These are phyloP conservation scores for Fusarium kyushuense DNA, from an alignment of 2,329 filamentous ascomycete genomes.

Conservation along the genomic window DNA sequence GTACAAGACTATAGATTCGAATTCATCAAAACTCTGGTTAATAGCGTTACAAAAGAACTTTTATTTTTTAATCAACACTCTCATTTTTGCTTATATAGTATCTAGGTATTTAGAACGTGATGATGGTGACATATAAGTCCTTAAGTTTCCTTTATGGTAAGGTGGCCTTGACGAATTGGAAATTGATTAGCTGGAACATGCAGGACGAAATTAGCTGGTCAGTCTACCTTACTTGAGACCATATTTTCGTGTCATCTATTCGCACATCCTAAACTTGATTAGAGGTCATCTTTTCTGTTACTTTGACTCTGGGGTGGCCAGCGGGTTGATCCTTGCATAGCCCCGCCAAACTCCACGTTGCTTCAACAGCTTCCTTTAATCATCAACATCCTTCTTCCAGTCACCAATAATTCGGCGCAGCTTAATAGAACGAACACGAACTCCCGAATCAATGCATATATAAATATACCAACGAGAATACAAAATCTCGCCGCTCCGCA, in stretches of 20 bases:
- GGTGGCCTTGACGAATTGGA: not conserved
- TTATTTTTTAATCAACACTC: conserved; percentile 3
- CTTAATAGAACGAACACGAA: conserved; percentile 6
- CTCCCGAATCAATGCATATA: conserved; percentile 24
- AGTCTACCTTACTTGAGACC: not conserved
- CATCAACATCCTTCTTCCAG: conserved; percentile 17
- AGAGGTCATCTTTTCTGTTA: not conserved
- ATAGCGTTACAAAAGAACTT: conserved; percentile 27
- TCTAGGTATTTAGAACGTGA: not conserved
- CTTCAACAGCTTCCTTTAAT: conserved; percentile 36
- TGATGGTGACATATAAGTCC: conserved; percentile 2
- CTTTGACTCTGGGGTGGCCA: not conserved
- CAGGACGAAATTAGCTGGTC: not conserved
- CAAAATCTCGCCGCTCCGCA: conserved; percentile 3
- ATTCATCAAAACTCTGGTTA: conserved; percentile 27
- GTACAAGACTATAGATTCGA: conserved; percentile 79
- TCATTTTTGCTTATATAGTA: not conserved
- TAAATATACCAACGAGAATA: conserved; percentile 5
- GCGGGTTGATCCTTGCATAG: conserved; percentile 28
- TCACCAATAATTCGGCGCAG: conserved; percentile 11
- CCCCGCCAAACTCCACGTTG: conserved; percentile 47
- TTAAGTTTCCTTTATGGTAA: not conserved
- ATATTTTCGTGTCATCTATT: not conserved
- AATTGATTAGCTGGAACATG: not conserved
- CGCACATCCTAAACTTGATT: not conserved